Evolutionary conservation across 306 rosid genomes (phyloP), one percentile per base, ranked within the genome.

Genomic region (Comarum palustre): DNA sequence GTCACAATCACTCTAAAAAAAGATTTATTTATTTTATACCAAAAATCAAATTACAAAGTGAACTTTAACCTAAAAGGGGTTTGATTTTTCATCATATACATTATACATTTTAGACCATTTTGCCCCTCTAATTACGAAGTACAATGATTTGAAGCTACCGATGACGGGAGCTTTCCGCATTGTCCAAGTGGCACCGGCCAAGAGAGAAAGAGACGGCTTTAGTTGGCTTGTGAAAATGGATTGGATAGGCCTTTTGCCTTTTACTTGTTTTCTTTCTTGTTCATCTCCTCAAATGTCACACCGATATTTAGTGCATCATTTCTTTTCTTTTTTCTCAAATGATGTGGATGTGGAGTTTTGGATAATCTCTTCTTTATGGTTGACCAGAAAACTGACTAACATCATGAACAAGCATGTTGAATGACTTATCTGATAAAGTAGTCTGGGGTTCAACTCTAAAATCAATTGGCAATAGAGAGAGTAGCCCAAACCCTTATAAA

Each of bases 171-270:
- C n/a, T 59, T 29, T 59, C 15, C 0, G 38, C 41, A 15, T 32
- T 60, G 42, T 61, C 16, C 42, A 61, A 2, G 66, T 61, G 43
- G 66, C 66, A 61, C 43, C 66, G 42, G n/a, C 62, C 62, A 57
- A 24, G 7, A 25, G 62, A 57, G 62, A 59, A 29, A 59, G 39
- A 29, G 65, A 59, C 65, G 38, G 39, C 38, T 59, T 58, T 58
- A 13, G 64, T 61, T 61, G 66, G 43, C 13, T 61, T 31, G 66
- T 16, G 42, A 61, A 61, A 61, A 31, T 61, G 43, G 6, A 31
- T 61, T 32, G 66, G 42, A 31, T 61, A 31, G 2, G 41, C 13
- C 4, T 61, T 34, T 61, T 1, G 15, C 66, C 66, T 61, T 61
- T 31, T 61, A 61, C 24, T 61, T 15, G 42, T 61, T 58, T 27